phyloP scores from a whole-genome alignment of 2,329 filamentous ascomycete species.

The Cercospora zeae-maydis region DNA sequence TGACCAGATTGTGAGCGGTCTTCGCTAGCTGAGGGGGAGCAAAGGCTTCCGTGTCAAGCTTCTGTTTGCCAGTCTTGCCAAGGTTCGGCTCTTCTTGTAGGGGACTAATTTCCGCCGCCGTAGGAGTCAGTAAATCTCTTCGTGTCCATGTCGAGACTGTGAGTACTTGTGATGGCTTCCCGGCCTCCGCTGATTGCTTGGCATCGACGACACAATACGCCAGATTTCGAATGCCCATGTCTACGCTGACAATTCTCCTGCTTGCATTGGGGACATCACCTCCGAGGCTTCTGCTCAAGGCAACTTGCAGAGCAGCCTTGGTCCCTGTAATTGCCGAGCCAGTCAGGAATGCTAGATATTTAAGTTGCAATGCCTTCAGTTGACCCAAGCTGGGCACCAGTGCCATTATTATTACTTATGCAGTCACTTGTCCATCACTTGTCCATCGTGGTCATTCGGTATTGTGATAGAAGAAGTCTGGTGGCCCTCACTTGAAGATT shows the following conservation, averaged over 20 bases:
- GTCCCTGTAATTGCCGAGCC: constrained; percentile 59
- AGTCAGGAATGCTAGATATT: constrained; percentile 57
- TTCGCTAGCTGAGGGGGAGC: constrained; percentile 52
- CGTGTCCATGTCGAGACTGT: constrained; percentile 39
- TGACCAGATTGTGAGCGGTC: constrained; percentile 55
- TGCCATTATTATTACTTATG: not conserved
- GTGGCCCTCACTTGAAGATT: not conserved
- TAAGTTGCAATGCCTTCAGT: constrained; percentile 54
- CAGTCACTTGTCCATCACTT: not conserved
- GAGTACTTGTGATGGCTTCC: constrained; percentile 13
- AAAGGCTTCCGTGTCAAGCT: constrained; percentile 27
- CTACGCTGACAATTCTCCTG: constrained; percentile 66
- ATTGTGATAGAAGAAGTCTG: not conserved
- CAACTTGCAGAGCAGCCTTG: constrained; percentile 52
- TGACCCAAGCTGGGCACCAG: constrained; percentile 16
- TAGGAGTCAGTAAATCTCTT: constrained; percentile 30
- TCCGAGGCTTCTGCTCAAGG: constrained; percentile 11
- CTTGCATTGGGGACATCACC: not conserved
- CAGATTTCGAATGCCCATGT: constrained; percentile 80
- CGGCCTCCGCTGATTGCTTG: not conserved
- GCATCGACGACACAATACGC: constrained; percentile 60
- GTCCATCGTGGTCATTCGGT: not conserved
- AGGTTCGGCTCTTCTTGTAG: not conserved
- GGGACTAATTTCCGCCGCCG: not conserved
- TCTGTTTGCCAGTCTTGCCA: constrained; percentile 1